These are phyloP conservation scores for Musa balbisiana DNA, from an alignment of 202 grass and related monocot genomes.

Conservation along the genomic window DNA sequence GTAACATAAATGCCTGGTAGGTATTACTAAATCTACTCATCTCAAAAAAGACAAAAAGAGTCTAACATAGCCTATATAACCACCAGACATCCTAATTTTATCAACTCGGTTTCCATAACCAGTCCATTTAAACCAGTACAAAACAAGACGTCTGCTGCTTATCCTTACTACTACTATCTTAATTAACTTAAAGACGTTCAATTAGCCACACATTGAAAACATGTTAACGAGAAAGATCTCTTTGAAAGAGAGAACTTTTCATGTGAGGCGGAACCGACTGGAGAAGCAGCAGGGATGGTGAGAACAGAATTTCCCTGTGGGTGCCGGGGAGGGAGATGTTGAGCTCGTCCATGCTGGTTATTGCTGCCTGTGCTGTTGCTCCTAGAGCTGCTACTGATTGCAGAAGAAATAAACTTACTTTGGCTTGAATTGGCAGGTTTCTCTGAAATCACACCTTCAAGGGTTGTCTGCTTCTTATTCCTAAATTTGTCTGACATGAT, in stretches of 20 bases:
- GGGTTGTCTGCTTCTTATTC: not conserved
- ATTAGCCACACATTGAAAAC: not conserved
- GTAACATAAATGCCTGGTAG: not conserved
- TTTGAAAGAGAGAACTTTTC: constrained; percentile 6
- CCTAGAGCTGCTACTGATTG: constrained; percentile 11
- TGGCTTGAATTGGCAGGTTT: constrained; percentile 25
- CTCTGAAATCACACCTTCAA: constrained; percentile 21
- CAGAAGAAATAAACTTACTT: constrained; percentile 3
- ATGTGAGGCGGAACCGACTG: not conserved
- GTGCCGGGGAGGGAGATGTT: constrained; percentile 16
- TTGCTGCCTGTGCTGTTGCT: constrained; percentile 25
- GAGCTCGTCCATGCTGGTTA: constrained; percentile 16
- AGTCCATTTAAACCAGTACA: not conserved
- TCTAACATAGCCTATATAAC: not conserved
- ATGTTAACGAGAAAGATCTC: constrained; percentile 17
- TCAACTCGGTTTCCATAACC: not conserved
- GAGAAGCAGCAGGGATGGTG: not conserved
- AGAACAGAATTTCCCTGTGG: not conserved
- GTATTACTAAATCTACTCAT: not conserved
- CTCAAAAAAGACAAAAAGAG: not conserved
- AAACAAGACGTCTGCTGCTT: not conserved
- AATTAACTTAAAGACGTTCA: not conserved
- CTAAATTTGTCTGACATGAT: constrained; percentile 38
- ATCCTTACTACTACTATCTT: not conserved
- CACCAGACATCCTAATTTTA: not conserved